Base-by-base conservation (phyloP, 2,329 filamentous ascomycete species). In the Penicillium sp. region DNA sequence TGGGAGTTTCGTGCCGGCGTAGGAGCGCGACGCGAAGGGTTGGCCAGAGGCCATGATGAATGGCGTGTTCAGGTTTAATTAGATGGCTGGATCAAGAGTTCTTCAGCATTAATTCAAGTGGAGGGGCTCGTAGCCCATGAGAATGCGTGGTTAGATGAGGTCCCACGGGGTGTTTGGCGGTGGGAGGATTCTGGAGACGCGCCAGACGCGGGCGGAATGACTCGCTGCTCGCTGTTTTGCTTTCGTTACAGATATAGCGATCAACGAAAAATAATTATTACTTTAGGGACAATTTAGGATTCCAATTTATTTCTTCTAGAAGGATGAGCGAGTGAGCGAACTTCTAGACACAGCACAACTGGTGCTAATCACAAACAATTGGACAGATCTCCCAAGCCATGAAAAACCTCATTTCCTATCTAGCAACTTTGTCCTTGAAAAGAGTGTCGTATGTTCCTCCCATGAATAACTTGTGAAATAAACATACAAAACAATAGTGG, bases 21-120 rank as follows among this genome's bases (percentile, higher is more conserved):
- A 79, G 61, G 78, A 77, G 62, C 82, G 80, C 49, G 80, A 75
- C 51, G 79, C 79, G 66, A 85, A 84, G 47, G 79, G 74, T 65
- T 82, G 80, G 53, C 76, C 72, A 59, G 78, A 79, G 68, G 82
- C 80, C 81, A 82, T 82, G 63, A 57, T 65, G 58, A 53, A 58
- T 46, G 25, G 51, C 51, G 48, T 56, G 51, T 50, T 54, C 38
- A 32, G 29, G 45, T 41, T 47, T 52, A 50, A 32, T 35, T 42
- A 39, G 16, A 49, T 39, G 45, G 32, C 21, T 45, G 37, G 21
- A 50, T 54, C 15, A 48, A 39, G 25, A 29, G 31, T 18, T 34
- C 23, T 50, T 27, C 31, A 25, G 45, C 18, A 47, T 49, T 45
- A 41, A 27, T 57, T 47, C 29, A 37, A 21, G 21, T 34, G 8